phyloP scores from a whole-genome alignment of 306 rosid species.

The Biancaea sappan region DNA sequence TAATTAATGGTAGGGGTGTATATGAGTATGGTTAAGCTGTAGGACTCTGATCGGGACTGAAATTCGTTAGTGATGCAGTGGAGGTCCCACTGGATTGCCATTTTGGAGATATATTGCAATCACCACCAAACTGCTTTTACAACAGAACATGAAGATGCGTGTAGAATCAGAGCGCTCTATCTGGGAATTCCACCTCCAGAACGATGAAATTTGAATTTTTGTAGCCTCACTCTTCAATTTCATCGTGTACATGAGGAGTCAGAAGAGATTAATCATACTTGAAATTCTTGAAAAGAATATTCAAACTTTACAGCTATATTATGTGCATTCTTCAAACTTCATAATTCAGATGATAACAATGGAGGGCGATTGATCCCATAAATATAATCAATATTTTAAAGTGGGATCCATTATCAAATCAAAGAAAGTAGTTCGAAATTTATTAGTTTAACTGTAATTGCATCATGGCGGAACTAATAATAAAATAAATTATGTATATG shows the following conservation, averaged over 20 bases:
- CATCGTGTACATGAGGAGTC: not conserved
- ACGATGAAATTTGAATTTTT: not conserved
- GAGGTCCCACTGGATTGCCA: not conserved
- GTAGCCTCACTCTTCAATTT: not conserved
- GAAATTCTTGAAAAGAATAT: not conserved
- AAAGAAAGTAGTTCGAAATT: no score
- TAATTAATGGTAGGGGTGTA: not conserved
- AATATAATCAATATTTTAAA: no score
- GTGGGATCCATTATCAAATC: no score
- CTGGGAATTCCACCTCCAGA: not conserved
- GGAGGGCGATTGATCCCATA: not conserved
- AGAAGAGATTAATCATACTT: not conserved
- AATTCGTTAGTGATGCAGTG: not conserved
- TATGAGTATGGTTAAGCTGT: not conserved
- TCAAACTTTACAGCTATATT: not conserved
- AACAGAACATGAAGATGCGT: not conserved
- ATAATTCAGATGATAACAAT: not conserved
- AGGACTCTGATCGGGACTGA: not conserved
- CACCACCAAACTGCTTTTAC: not conserved
- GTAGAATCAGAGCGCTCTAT: not conserved
- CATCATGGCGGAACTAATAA: no score
- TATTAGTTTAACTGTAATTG: no score
- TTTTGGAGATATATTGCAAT: not conserved
- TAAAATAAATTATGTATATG: no score
- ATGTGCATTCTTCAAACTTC: conserved; percentile 7